phyloP scores from a whole-genome alignment of 768 basidiomycete genomes.

The Serendipita vermifera region DNA sequence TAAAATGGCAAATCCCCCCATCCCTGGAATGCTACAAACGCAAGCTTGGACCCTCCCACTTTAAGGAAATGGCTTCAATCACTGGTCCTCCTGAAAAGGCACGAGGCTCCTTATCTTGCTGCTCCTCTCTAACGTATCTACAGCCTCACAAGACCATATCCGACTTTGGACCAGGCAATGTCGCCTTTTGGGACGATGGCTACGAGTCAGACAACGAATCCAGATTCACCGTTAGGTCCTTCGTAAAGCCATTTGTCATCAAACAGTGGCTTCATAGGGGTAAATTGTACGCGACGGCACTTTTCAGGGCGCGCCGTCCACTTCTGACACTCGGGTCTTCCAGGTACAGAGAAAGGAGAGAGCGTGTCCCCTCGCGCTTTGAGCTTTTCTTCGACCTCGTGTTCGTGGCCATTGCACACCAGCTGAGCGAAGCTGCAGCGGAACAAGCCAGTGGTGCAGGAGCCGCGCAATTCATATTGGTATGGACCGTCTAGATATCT shows the following conservation, averaged over 20 bases:
- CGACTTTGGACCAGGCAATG: background rate
- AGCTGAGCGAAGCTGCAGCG: constrained; percentile 14
- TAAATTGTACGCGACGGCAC: background rate
- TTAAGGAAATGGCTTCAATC: too few species aligned
- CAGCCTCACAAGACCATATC: background rate
- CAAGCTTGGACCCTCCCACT: too few species aligned
- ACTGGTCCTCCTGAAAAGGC: too few species aligned
- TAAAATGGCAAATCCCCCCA: too few species aligned
- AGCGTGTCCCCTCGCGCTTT: constrained; percentile 19
- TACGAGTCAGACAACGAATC: background rate
- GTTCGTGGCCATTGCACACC: constrained; percentile 25
- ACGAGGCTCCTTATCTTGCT: too few species aligned
- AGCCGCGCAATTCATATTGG: constrained; percentile 17
- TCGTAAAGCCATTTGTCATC: constrained; percentile 9
- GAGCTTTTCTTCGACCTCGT: constrained; percentile 28
- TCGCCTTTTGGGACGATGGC: background rate
- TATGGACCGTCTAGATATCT: background rate
- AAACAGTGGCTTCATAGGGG: constrained; percentile 12
- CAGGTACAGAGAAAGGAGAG: constrained; percentile 10
- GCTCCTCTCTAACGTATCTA: too few species aligned
- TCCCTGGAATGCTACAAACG: too few species aligned
- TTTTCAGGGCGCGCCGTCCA: background rate
- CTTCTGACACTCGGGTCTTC: background rate
- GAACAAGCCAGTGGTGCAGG: constrained; percentile 19
- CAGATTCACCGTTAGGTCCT: background rate